Evolutionary conservation across 768 basidiomycete species (phyloP).

Genomic region (Stropharia rugosoannulata): DNA sequence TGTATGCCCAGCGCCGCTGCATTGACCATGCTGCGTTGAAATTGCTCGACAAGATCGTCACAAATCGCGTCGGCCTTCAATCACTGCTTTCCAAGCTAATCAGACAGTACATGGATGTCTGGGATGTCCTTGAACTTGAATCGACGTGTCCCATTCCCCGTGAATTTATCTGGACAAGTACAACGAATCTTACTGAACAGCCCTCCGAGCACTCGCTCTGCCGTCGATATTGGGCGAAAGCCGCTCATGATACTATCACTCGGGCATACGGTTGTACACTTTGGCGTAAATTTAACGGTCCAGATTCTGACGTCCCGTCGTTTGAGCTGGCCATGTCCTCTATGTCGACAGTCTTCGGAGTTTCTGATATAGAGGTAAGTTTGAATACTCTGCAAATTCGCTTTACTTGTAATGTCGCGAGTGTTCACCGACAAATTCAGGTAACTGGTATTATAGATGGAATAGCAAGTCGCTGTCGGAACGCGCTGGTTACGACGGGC

Average conservation of each 20-base stretch:
- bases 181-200: not conserved
- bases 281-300: slow-evolving; percentile 29
- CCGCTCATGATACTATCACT: slow-evolving; percentile 42
- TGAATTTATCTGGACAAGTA: slow-evolving; percentile 9
- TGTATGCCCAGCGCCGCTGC: slow-evolving; percentile 44
- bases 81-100: slow-evolving; percentile 37
- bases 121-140: slow-evolving; percentile 50
- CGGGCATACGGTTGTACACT: slow-evolving; percentile 36
- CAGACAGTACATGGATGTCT: slow-evolving; percentile 50
- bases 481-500: slow-evolving; percentile 29
- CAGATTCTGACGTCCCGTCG: slow-evolving; percentile 17
- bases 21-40: slow-evolving; percentile 41
- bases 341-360: slow-evolving; percentile 53
- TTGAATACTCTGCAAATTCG: not conserved
- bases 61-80: slow-evolving; percentile 34
- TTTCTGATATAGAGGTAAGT: slow-evolving; percentile 40
- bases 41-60: slow-evolving; percentile 40
- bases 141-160: slow-evolving; percentile 32
- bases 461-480: slow-evolving; percentile 39
- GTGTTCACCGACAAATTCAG: slow-evolving; percentile 24
- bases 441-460: slow-evolving; percentile 36
- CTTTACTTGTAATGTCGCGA: not conserved
- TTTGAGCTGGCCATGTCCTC: slow-evolving; percentile 49
- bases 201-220: slow-evolving; percentile 11
- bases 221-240: slow-evolving; percentile 51